Percentiles rank a stretch among this genome's conserved stretches.
Evolutionary conservation across 2,329 filamentous ascomycete species (phyloP).

Genomic region (Fusarium neocosmosporiellum): DNA sequence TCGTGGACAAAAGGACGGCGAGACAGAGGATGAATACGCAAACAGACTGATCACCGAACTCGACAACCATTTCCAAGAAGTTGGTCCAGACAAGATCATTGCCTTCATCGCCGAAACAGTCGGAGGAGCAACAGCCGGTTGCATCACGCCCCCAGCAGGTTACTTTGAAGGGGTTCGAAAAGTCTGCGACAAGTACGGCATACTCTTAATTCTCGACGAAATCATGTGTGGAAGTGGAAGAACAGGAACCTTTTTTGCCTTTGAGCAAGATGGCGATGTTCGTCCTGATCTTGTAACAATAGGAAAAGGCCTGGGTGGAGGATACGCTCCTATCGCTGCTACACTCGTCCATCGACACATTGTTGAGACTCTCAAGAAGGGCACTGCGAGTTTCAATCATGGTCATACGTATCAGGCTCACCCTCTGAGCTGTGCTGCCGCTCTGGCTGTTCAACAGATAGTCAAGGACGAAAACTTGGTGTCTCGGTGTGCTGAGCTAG

Average conservation of each 20-base stretch:
- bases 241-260: constrained; percentile 69
- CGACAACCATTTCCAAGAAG: constrained; percentile 71
- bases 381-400: constrained; percentile 56
- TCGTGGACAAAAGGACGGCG: constrained; percentile 61
- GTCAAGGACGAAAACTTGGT: constrained; percentile 68
- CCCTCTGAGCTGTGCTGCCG: constrained; percentile 68
- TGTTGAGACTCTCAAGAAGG: constrained; percentile 54
- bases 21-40: constrained; percentile 71
- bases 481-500: constrained; percentile 67
- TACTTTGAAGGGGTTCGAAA: constrained; percentile 76
- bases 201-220: constrained; percentile 82
- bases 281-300: constrained; percentile 73
- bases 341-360: constrained; percentile 66
- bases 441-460: constrained; percentile 70
- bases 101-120: constrained; percentile 81
- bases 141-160: constrained; percentile 71
- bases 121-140: constrained; percentile 75
- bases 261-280: constrained; percentile 66
- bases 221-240: constrained; percentile 77
- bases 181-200: constrained; percentile 77
- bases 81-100: constrained; percentile 74
- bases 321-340: constrained; percentile 71
- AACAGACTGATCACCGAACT: constrained; percentile 71
- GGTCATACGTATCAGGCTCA: constrained; percentile 73
- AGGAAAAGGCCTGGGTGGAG: constrained; percentile 74